phyloP scores from a whole-genome alignment of 495 filamentous ascomycete species.

The Achaetomiella virescens region DNA sequence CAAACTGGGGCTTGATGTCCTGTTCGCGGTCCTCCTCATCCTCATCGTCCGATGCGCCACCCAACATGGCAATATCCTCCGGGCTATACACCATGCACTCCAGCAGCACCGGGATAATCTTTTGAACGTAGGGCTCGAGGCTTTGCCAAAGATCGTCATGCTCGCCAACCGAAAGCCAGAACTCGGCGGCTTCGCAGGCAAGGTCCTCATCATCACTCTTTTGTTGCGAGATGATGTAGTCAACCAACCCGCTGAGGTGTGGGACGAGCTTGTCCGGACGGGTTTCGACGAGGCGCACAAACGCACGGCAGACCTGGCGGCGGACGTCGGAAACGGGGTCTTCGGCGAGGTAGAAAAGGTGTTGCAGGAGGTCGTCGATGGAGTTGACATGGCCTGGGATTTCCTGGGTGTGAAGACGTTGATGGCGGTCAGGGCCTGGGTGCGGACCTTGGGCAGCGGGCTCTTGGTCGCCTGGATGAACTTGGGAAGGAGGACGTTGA shows the following conservation, averaged over 20 bases:
- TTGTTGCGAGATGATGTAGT: conserved; percentile 89
- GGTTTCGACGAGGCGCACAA: conserved; percentile 87
- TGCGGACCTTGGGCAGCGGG: conserved; percentile 65
- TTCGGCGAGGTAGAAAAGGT: conserved; percentile 71
- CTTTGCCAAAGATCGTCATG: conserved; percentile 67
- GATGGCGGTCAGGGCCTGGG: conserved; percentile 71
- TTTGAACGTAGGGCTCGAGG: conserved; percentile 68
- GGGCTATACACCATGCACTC: conserved; percentile 95
- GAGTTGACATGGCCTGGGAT: conserved; percentile 67
- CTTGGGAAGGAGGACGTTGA: conserved; percentile 85
- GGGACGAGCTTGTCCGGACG: conserved; percentile 83
- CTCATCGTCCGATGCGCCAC: conserved; percentile 80
- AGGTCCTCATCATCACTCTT: conserved; percentile 84
- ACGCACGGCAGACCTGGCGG: conserved; percentile 85
- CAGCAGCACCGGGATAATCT: conserved; percentile 85
- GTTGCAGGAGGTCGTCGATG: conserved; percentile 72
- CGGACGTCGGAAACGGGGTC: conserved; percentile 74
- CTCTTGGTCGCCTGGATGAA: conserved; percentile 79
- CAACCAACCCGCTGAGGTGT: conserved; percentile 81
- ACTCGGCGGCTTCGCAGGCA: conserved; percentile 91
- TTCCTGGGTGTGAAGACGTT: conserved; percentile 85
- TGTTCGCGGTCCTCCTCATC: conserved; percentile 83
- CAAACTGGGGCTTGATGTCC: conserved; percentile 91
- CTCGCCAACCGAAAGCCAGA: conserved; percentile 92
- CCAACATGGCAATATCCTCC: conserved; percentile 80